Evolutionary conservation across 441 rosid species (phyloP), one percentile per base, ranked within the genome.

Genomic region (Omphalea diandra): DNA sequence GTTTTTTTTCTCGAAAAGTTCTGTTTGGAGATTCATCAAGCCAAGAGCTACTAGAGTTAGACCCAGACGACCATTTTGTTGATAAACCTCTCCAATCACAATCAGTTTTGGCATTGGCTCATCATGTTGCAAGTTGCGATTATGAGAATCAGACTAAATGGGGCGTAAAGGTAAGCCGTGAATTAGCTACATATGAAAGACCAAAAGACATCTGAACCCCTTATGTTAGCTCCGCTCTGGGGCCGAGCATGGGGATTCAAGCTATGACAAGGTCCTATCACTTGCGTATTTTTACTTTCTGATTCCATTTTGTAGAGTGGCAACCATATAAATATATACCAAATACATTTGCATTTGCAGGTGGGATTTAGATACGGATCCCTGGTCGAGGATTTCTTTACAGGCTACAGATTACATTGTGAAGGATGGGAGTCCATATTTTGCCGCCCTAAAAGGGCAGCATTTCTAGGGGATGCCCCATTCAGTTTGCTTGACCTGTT

Each of bases 341-440:
- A 8, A 40, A 40, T 40, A 0, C 12, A 40, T 10, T 26, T 14
- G 2, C 10, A 15, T 55, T 8, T 78, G 70, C 83, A 93, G 97
- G 77, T 83, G 24, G 98, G 98, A 0, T 82, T 79, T 22, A 75
- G 87, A 69, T 93, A 93, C 44, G 97, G 98, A 1, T 85, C 97
- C 2, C 44, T 90, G 62, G 88, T 85, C 5, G 98, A 93, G 81
- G 96, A 93, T 69, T 86, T 38, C 67, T 81, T 65, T 73, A 89
- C 97, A 10, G 91, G 97, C 0, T 93, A 72, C 58, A 50, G 47
- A 22, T 70, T 86, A 35, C 81, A 86, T 0, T 89, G 94, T 71
- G 88, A 87, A 67, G 94, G 96, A 36, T 93, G 97, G 98, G 83
- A 50, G 73, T 78, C 90, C 5, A 18, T 72, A 1, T 88, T 85